phyloP scores from a whole-genome alignment of 192 early-diverging fungal species.

The Coemansia sp. region DNA sequence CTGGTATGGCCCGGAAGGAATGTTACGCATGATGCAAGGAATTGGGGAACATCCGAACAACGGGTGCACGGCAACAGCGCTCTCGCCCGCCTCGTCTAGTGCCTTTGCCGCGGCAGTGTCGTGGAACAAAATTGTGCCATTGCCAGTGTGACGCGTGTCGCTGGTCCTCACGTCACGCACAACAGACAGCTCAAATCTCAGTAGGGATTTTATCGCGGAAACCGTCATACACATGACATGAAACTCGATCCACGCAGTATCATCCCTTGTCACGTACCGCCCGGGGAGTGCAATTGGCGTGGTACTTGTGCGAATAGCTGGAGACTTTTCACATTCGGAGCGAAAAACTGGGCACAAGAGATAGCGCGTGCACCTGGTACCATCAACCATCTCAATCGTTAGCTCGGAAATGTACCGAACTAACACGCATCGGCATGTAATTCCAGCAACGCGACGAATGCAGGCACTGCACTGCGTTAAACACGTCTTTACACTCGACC shows the following conservation, averaged over 20 bases:
- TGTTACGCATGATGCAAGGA: slow-evolving; percentile 42
- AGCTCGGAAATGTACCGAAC: slow-evolving; percentile 30
- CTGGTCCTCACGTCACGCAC: slow-evolving; percentile 30
- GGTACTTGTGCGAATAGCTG: slow-evolving; percentile 22
- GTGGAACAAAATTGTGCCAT: slow-evolving; percentile 20
- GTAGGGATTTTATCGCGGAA: slow-evolving; percentile 36
- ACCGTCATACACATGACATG: slow-evolving; percentile 40
- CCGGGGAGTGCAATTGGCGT: slow-evolving; percentile 37
- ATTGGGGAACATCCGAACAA: slow-evolving; percentile 30
- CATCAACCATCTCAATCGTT: slow-evolving; percentile 22
- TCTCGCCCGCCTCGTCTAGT: slow-evolving; percentile 18
- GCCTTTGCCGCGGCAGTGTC: not conserved
- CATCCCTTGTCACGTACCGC: slow-evolving; percentile 17
- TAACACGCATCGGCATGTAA: slow-evolving; percentile 22
- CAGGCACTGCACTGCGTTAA: slow-evolving; percentile 41
- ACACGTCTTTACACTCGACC: slow-evolving; percentile 6
- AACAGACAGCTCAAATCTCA: slow-evolving; percentile 40
- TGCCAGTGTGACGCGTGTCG: slow-evolving; percentile 5
- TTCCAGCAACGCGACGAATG: slow-evolving; percentile 22
- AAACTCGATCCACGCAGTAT: slow-evolving; percentile 38
- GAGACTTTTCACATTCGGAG: slow-evolving; percentile 30
- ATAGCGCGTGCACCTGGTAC: slow-evolving; percentile 17
- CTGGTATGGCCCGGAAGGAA: slow-evolving; percentile 26
- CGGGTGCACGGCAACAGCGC: slow-evolving; percentile 24
- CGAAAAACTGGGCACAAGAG: slow-evolving; percentile 31